Conservation (phyloP, 768 basidiomycete species). For the Trametes sanguinea region DNA sequence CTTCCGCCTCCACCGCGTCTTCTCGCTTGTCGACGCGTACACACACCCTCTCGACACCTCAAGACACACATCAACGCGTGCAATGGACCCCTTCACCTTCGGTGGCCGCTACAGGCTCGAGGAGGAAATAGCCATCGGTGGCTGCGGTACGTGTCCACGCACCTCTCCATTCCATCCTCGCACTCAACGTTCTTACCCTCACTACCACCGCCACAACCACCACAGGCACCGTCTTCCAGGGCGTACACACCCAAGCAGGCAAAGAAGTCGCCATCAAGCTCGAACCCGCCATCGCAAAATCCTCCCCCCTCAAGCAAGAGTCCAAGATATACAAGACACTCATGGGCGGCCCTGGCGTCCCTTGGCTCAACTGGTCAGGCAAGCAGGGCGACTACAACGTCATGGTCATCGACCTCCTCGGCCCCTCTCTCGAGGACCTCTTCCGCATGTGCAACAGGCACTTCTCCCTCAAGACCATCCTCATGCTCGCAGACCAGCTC, state of each 20-base stretch:
- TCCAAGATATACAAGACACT: constrained; percentile 91
- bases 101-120: constrained; percentile 79
- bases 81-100: constrained; percentile 46
- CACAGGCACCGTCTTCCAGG: constrained; percentile 73
- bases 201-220: too few relatives aligned
- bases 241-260: constrained; percentile 78
- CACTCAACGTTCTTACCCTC: background rate
- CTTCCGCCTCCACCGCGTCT: background rate
- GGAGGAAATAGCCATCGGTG: constrained; percentile 79
- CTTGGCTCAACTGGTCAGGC: constrained; percentile 91
- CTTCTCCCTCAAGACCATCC: constrained; percentile 92
- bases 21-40: constrained; percentile 4
- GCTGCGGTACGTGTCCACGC: constrained; percentile 56
- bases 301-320: constrained; percentile 81
- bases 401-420: constrained; percentile 96
- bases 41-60: background rate
- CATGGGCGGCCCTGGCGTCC: constrained; percentile 86
- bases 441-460: constrained; percentile 90
- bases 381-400: constrained; percentile 94
- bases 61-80: background rate
- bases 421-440: constrained; percentile 84
- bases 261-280: constrained; percentile 86
- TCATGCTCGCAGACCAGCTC: constrained; percentile 92
- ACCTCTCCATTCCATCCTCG: background rate
- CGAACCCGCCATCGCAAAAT: constrained; percentile 58